Evolutionary conservation across 2,329 filamentous ascomycete genomes (phyloP).

Genomic region (Endothia cerciana): DNA sequence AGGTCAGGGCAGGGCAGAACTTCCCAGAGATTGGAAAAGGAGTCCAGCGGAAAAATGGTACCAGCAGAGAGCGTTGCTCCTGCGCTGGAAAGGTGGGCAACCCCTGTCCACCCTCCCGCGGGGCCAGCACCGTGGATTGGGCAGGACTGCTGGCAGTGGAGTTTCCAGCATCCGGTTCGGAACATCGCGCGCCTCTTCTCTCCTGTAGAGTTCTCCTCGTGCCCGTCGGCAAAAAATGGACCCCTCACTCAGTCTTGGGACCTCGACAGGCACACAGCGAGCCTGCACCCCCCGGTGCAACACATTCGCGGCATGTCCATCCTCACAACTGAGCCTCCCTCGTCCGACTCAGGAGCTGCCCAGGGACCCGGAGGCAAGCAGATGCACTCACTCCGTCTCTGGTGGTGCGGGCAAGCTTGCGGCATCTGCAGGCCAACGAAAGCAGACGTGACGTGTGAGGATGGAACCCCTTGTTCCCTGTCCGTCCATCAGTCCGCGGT

Average conservation of each 20-base stretch:
- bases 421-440: conserved; percentile 7
- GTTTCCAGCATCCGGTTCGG: conserved; percentile 5
- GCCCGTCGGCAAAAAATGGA: background rate
- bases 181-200: background rate
- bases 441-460: conserved; percentile 7
- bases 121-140: conserved; percentile 8
- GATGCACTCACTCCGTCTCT: no score
- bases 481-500: background rate
- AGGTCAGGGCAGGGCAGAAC: background rate
- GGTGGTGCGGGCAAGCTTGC: no score
- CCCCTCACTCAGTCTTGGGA: no score
- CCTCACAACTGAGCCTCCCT: no score
- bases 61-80: conserved; percentile 6
- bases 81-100: conserved; percentile 9
- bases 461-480: conserved; percentile 7
- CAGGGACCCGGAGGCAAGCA: background rate
- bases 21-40: background rate
- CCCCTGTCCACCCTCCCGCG: conserved; percentile 8
- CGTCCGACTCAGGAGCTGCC: no score
- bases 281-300: no score
- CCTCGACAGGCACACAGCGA: no score
- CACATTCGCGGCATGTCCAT: no score
- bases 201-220: background rate
- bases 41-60: conserved; percentile 16
- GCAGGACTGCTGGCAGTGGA: conserved; percentile 13